phyloP scores from a whole-genome alignment of 2,329 filamentous ascomycete genomes.

The Hymenoscyphus linearis region DNA sequence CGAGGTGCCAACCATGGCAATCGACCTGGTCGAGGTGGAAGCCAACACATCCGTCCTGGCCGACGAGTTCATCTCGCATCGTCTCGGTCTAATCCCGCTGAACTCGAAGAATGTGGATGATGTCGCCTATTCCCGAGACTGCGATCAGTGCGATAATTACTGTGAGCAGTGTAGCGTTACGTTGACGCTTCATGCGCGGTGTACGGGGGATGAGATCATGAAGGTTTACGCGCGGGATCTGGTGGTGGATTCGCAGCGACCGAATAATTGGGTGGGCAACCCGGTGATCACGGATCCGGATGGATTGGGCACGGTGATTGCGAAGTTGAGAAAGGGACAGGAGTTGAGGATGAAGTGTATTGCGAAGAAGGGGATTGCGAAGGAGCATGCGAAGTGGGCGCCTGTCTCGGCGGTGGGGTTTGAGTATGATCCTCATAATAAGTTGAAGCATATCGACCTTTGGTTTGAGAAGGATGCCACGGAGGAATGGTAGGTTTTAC shows the following conservation, averaged over 20 bases:
- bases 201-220: conserved; percentile 82
- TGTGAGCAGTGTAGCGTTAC: conserved; percentile 89
- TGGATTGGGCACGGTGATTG: conserved; percentile 76
- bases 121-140: conserved; percentile 85
- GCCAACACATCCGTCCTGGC: conserved; percentile 92
- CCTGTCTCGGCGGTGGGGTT: conserved; percentile 90
- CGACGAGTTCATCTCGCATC: conserved; percentile 92
- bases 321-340: conserved; percentile 84
- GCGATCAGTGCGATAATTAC: conserved; percentile 83
- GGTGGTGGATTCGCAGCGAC: conserved; percentile 62
- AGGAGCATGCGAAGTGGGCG: conserved; percentile 98
- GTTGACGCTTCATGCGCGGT: conserved; percentile 78
- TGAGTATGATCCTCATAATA: conserved; percentile 98
- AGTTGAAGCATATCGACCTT: conserved; percentile 82
- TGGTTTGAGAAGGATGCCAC: conserved; percentile 88
- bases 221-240: conserved; percentile 90
- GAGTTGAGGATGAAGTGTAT: conserved; percentile 87
- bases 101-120: conserved; percentile 77
- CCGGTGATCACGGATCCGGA: conserved; percentile 82
- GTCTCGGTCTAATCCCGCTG: conserved; percentile 84
- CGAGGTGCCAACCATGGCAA: conserved; percentile 90
- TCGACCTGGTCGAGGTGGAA: conserved; percentile 90
- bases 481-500: conserved; percentile 69
- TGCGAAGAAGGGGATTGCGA: conserved; percentile 96
- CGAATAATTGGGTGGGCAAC: conserved; percentile 69